phyloP scores from a whole-genome alignment of 2,329 filamentous ascomycete species.

The Penicillium capsulatum region DNA sequence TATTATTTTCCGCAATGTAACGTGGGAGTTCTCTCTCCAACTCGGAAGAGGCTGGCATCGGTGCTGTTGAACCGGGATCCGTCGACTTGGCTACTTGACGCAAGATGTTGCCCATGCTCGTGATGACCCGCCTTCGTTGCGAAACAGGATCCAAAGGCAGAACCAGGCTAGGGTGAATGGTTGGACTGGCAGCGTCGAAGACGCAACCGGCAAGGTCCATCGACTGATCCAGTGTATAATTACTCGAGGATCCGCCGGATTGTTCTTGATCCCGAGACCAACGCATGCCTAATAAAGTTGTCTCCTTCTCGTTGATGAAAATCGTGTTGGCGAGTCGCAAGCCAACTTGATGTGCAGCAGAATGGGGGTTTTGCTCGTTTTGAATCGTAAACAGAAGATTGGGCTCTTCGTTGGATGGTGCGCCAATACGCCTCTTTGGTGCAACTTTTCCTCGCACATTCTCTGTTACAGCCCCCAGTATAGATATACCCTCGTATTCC shows the following conservation, averaged over 20 bases:
- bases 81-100: conserved; percentile 37
- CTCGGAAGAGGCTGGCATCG: conserved; percentile 41
- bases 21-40: conserved; percentile 40
- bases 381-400: conserved; percentile 29
- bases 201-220: conserved; percentile 32
- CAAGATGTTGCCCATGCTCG: conserved; percentile 44
- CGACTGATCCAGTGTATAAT: conserved; percentile 24
- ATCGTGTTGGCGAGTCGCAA: conserved; percentile 42
- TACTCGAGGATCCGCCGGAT: conserved; percentile 7
- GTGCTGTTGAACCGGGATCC: conserved; percentile 23
- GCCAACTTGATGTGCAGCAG: conserved; percentile 32
- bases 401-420: conserved; percentile 30
- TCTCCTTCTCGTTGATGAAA: conserved; percentile 41
- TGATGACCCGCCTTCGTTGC: conserved; percentile 35
- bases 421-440: conserved; percentile 26
- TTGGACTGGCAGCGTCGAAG: conserved; percentile 19
- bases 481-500: conserved; percentile 35
- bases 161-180: conserved; percentile 19
- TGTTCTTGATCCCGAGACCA: conserved; percentile 27
- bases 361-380: neutral
- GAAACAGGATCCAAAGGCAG: conserved; percentile 38
- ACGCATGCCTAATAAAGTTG: conserved; percentile 36
- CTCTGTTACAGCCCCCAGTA: conserved; percentile 27
- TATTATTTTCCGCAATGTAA: conserved; percentile 37
- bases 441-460: conserved; percentile 30